A percentile compares a stretch with the other conserved stretches of the same genome.
Conservation (phyloP, 495 filamentous ascomycete species). For the Neohortaea acidophila region DNA sequence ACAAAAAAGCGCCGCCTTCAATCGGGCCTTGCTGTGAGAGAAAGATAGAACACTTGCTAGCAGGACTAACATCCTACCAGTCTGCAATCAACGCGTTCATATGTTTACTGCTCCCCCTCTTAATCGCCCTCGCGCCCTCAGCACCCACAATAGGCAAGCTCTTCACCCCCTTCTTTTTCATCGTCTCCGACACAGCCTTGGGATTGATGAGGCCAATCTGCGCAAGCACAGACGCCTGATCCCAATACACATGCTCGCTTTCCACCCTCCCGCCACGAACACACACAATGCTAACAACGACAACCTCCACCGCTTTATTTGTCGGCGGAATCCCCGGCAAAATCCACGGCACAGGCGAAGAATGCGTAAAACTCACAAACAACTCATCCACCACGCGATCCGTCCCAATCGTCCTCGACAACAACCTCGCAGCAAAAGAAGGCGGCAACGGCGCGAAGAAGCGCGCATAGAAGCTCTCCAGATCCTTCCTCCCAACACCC, state of each 20-base stretch:
- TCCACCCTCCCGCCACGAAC: constrained; percentile 59
- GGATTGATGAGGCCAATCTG: constrained; percentile 63
- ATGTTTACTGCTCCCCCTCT: constrained; percentile 28
- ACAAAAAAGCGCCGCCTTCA: too few species aligned
- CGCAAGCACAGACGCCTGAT: constrained; percentile 64
- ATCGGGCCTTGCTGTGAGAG: too few species aligned
- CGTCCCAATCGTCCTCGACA: constrained; percentile 51
- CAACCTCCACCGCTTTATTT: constrained; percentile 47
- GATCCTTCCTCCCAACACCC: constrained; percentile 49
- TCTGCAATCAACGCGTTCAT: constrained; percentile 37
- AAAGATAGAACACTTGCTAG: too few species aligned
- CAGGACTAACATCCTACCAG: constrained; percentile 7
- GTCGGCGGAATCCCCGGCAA: constrained; percentile 65
- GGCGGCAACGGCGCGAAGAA: constrained; percentile 62
- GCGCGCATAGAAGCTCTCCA: constrained; percentile 58
- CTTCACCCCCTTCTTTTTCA: constrained; percentile 35
- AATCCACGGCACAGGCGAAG: constrained; percentile 61
- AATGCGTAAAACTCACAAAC: constrained; percentile 51
- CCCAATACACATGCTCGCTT: constrained; percentile 79
- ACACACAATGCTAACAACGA: constrained; percentile 60
- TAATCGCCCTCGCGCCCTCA: constrained; percentile 55
- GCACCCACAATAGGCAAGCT: constrained; percentile 55
- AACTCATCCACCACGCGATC: constrained; percentile 50
- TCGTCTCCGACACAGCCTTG: constrained; percentile 34
- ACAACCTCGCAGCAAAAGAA: constrained; percentile 49